A percentile compares a stretch with the other conserved stretches of the same genome.
Evolutionary conservation across 768 basidiomycete genomes (phyloP).

Genomic region (Tylopilus subfusipes): DNA sequence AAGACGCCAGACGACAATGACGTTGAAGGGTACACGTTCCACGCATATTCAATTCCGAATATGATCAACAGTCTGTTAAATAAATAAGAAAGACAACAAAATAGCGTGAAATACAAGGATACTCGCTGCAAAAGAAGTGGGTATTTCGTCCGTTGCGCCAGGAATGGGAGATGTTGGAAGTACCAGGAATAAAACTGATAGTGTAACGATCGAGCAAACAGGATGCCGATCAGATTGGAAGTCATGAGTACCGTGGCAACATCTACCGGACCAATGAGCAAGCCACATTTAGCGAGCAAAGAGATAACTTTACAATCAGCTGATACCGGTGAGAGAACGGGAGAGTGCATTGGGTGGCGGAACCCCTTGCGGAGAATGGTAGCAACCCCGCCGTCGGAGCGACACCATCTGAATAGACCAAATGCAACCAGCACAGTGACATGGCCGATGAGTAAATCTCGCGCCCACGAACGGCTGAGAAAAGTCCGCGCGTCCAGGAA

Average conservation of each 20-base stretch:
- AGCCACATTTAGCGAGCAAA: neutral
- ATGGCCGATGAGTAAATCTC: conserved; percentile 64
- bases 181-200: conserved; percentile 99
- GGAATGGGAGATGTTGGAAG: conserved; percentile 82
- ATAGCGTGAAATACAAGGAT: neutral
- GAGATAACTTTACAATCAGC: conserved; percentile 56
- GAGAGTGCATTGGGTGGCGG: conserved; percentile 46
- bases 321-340: conserved; percentile 44
- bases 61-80: conserved; percentile 55
- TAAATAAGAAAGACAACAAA: conserved; percentile 1
- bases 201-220: conserved; percentile 91
- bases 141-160: conserved; percentile 71
- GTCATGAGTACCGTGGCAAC: conserved; percentile 81
- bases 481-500: conserved; percentile 78
- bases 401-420: conserved; percentile 75
- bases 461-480: conserved; percentile 59
- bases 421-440: conserved; percentile 56
- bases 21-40: conserved; percentile 88
- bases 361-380: conserved; percentile 54
- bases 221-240: conserved; percentile 86
- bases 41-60: conserved; percentile 71
- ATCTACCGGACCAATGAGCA: conserved; percentile 45
- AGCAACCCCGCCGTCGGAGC: conserved; percentile 62
- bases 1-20: conserved; percentile 56
- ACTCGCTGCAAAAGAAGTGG: conserved; percentile 61